Conservation (phyloP, 345 rosid genomes). For the thale cress (Arabidopsis thaliana) region DNA sequence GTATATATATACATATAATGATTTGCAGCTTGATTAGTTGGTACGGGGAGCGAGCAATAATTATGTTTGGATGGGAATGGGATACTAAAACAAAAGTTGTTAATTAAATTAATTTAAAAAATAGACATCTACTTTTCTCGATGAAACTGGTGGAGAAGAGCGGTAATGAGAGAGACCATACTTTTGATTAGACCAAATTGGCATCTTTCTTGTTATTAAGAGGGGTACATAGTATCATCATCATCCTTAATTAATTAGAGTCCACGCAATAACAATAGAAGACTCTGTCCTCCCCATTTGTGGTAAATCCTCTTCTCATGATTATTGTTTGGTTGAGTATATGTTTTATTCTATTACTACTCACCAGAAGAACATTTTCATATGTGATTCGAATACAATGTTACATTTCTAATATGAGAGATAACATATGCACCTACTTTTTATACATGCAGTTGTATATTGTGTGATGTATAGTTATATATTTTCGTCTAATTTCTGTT, state of each 20-base stretch:
- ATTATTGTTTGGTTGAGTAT: background rate
- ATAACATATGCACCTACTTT: background rate
- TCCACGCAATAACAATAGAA: background rate
- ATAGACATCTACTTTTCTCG: conserved; percentile 7
- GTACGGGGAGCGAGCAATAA: conserved; percentile 37
- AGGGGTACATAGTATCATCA: conserved; percentile 29
- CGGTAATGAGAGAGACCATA: conserved; percentile 32
- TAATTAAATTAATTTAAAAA: background rate
- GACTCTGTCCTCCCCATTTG: conserved; percentile 1
- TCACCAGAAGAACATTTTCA: background rate
- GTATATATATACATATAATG: background rate
- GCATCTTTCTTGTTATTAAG: conserved; percentile 38
- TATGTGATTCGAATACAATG: background rate
- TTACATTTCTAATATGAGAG: background rate
- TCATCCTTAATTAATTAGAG: conserved; percentile 28
- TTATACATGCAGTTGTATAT: background rate
- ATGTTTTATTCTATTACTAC: background rate
- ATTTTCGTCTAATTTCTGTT: background rate
- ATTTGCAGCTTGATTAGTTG: conserved; percentile 35
- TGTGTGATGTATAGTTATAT: background rate
- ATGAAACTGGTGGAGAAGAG: conserved; percentile 37
- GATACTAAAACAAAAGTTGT: conserved; percentile 38
- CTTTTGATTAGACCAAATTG: conserved; percentile 42
- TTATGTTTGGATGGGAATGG: conserved; percentile 40
- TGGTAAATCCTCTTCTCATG: background rate